phyloP scores from a whole-genome alignment of 2,329 filamentous ascomycete genomes.

The Fusarium liriodendri region DNA sequence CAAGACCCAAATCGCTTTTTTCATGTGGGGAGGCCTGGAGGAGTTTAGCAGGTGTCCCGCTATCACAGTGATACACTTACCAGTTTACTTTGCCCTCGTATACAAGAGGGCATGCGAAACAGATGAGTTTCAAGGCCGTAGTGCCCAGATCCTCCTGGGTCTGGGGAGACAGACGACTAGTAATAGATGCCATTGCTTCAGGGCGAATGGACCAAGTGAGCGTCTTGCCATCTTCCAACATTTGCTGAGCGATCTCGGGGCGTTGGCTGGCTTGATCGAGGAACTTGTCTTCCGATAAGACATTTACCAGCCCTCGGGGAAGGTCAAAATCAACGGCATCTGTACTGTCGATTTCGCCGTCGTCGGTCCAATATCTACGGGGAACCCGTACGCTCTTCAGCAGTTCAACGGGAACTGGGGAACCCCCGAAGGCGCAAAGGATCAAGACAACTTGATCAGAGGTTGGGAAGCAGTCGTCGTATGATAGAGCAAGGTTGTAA shows the following conservation, averaged over 20 bases:
- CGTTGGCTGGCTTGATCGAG: slow-evolving; percentile 9
- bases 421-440: slow-evolving; percentile 37
- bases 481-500: slow-evolving; percentile 41
- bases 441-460: slow-evolving; percentile 43
- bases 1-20: slow-evolving; percentile 43
- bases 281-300: slow-evolving; percentile 30
- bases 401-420: slow-evolving; percentile 37
- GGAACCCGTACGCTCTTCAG: slow-evolving; percentile 34
- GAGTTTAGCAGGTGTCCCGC: neutral
- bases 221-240: slow-evolving; percentile 31
- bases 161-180: slow-evolving; percentile 12
- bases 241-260: slow-evolving; percentile 22
- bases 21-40: slow-evolving; percentile 38
- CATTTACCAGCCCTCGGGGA: slow-evolving; percentile 21
- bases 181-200: neutral
- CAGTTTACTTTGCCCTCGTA: slow-evolving; percentile 48
- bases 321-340: slow-evolving; percentile 41
- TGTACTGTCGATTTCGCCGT: slow-evolving; percentile 42
- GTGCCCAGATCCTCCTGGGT: slow-evolving; percentile 34
- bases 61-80: slow-evolving; percentile 11
- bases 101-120: slow-evolving; percentile 46
- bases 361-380: slow-evolving; percentile 40
- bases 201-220: slow-evolving; percentile 34
- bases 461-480: slow-evolving; percentile 40
- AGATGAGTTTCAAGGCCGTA: slow-evolving; percentile 39